Conservation (phyloP, 495 filamentous ascomycete genomes). For the Trichoderma virens region DNA sequence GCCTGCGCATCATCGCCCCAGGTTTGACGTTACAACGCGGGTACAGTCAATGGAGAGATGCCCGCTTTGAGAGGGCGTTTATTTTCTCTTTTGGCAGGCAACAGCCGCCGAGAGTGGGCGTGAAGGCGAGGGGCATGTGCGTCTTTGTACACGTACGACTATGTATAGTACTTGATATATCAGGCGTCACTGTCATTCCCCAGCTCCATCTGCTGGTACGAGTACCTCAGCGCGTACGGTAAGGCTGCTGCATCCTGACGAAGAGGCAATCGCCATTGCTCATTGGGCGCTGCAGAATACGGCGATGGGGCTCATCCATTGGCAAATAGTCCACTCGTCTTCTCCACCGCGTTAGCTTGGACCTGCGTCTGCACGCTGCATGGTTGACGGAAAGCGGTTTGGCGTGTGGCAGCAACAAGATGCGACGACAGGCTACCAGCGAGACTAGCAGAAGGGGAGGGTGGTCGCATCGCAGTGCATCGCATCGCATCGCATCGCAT, state of each 20-base stretch:
- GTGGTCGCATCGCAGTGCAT: conserved; percentile 4
- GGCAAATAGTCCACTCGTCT: not conserved
- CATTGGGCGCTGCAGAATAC: not conserved
- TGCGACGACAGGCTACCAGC: not conserved
- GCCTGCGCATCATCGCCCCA: not conserved
- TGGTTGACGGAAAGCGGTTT: not conserved
- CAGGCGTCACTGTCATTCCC: not conserved
- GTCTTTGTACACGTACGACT: too few relatives aligned
- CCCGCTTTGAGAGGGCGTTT: not conserved
- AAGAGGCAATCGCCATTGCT: not conserved
- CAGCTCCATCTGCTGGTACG: too few relatives aligned
- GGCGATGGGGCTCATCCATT: not conserved
- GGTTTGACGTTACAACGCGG: not conserved
- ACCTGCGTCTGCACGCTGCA: conserved; percentile 9
- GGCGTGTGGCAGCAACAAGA: not conserved
- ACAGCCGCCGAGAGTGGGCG: too few relatives aligned
- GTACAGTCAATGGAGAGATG: not conserved
- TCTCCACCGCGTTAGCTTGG: conserved; percentile 10
- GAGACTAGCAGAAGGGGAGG: not conserved
- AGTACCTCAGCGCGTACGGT: not conserved
- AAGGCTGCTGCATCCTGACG: not conserved
- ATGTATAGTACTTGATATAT: not conserved
- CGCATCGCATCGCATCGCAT: not conserved
- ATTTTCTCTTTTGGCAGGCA: too few relatives aligned
- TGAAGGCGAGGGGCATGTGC: too few relatives aligned